Percentiles rank a stretch among this genome's conserved stretches.
These are phyloP conservation scores for Corynascus novoguineensis DNA, from an alignment of 495 filamentous ascomycete genomes.

Conservation along the genomic window DNA sequence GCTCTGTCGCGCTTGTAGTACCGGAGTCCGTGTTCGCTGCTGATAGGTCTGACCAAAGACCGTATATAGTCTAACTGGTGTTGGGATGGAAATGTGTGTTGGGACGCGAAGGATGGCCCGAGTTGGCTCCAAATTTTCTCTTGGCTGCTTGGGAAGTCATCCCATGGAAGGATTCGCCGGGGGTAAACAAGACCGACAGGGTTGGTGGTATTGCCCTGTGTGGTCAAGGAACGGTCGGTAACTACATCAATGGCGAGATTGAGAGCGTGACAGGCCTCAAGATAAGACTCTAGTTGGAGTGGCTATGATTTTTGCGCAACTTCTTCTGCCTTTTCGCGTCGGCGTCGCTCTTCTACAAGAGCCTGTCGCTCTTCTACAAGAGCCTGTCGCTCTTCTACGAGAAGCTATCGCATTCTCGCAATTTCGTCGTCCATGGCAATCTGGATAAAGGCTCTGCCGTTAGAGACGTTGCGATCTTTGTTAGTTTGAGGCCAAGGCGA, in stretches of 20 bases:
- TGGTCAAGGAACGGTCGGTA: slow-evolving; percentile 29
- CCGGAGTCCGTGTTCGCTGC: slow-evolving; percentile 29
- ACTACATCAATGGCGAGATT: slow-evolving; percentile 30
- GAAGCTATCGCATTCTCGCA: slow-evolving; percentile 5
- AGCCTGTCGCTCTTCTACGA: too few relatives aligned
- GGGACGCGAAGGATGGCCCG: slow-evolving; percentile 22
- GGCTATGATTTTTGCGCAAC: slow-evolving; percentile 21
- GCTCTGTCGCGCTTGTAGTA: slow-evolving; percentile 26
- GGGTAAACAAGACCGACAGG: slow-evolving; percentile 31
- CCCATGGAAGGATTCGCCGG: slow-evolving; percentile 32
- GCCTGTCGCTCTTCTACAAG: background rate
- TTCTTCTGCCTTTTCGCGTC: slow-evolving; percentile 15
- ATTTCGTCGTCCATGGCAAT: background rate
- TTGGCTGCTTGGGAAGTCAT: slow-evolving; percentile 24
- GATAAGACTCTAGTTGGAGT: slow-evolving; percentile 26
- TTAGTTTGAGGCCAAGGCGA: background rate
- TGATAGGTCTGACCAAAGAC: slow-evolving; percentile 24
- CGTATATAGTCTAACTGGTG: slow-evolving; percentile 29
- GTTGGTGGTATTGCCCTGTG: slow-evolving; percentile 29
- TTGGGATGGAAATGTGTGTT: slow-evolving; percentile 25
- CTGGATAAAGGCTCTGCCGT: background rate
- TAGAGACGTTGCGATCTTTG: background rate
- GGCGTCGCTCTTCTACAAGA: background rate
- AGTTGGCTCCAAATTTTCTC: slow-evolving; percentile 26
- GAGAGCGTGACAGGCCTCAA: slow-evolving; percentile 31